Evolutionary conservation across 345 rosid genomes (phyloP).

Genomic region (Clarkia xantiana): DNA sequence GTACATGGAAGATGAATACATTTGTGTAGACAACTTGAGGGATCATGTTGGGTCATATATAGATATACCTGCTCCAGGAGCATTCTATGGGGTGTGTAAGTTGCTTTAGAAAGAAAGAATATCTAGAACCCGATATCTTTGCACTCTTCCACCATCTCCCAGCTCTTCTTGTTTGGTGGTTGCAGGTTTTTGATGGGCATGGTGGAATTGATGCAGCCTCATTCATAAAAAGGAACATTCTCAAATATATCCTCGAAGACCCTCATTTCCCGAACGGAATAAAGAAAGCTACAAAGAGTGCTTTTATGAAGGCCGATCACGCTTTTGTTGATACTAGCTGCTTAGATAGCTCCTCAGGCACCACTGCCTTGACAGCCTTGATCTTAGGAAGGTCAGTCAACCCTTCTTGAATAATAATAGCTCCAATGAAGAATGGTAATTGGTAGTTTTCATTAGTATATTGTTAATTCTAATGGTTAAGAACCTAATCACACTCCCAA

Average conservation of each 20-base stretch:
- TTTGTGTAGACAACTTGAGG: conserved; percentile 53
- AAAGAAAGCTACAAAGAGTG: conserved; percentile 52
- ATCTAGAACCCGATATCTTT: neutral
- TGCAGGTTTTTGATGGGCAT: conserved; percentile 75
- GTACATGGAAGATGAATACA: conserved; percentile 85
- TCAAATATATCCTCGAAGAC: conserved; percentile 55
- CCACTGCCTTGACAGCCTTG: conserved; percentile 65
- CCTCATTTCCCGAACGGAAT: conserved; percentile 37
- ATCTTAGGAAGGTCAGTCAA: conserved; percentile 39
- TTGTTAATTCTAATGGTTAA: too few relatives aligned
- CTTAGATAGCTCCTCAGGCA: conserved; percentile 58
- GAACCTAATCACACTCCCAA: too few relatives aligned
- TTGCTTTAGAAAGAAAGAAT: conserved; percentile 6
- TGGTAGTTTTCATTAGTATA: too few relatives aligned
- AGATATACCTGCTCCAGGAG: conserved; percentile 38
- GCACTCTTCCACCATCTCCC: too few relatives aligned
- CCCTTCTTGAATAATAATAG: neutral
- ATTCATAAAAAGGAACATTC: conserved; percentile 42
- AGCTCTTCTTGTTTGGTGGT: neutral
- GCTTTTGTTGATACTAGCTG: conserved; percentile 55
- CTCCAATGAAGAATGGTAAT: conserved; percentile 7
- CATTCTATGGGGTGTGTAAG: conserved; percentile 76
- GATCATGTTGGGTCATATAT: conserved; percentile 27
- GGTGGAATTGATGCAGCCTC: conserved; percentile 55
- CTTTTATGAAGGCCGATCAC: conserved; percentile 52